A percentile compares a stretch with the other conserved stretches of the same genome.
phyloP scores from a whole-genome alignment of 495 filamentous ascomycete species.

The Aspergillus funiculosus region DNA sequence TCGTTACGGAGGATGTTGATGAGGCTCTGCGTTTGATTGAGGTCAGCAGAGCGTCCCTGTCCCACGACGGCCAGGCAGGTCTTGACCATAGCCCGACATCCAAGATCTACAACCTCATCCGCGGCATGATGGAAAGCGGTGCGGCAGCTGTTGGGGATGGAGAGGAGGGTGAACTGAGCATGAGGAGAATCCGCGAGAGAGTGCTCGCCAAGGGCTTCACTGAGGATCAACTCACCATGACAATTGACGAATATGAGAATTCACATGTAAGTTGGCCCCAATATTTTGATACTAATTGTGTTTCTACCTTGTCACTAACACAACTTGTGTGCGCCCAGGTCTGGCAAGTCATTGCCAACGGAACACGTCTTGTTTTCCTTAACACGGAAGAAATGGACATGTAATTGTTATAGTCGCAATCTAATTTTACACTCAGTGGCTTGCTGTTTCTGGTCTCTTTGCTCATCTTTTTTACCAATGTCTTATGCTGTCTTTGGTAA shows the following conservation, averaged over 20 bases:
- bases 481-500: not conserved
- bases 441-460: not conserved
- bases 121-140: slow-evolving; percentile 74
- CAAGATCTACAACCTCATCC: slow-evolving; percentile 90
- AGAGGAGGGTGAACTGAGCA: slow-evolving; percentile 69
- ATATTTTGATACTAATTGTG: slow-evolving; percentile 3
- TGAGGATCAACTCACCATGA: slow-evolving; percentile 77
- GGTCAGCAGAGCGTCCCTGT: slow-evolving; percentile 81
- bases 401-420: slow-evolving; percentile 17
- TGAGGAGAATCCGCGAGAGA: slow-evolving; percentile 79
- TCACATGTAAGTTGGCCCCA: slow-evolving; percentile 71
- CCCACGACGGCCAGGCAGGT: slow-evolving; percentile 54
- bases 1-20: slow-evolving; percentile 89
- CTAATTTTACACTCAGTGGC: not conserved
- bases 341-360: slow-evolving; percentile 89
- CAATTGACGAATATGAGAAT: slow-evolving; percentile 82
- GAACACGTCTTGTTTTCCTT: slow-evolving; percentile 79
- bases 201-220: slow-evolving; percentile 97
- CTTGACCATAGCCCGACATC: slow-evolving; percentile 74
- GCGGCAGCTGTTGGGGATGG: slow-evolving; percentile 69
- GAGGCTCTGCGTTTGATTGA: slow-evolving; percentile 88
- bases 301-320: slow-evolving; percentile 16
- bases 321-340: slow-evolving; percentile 58
- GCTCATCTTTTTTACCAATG: not conserved
- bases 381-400: slow-evolving; percentile 53